phyloP scores from a whole-genome alignment of 23 red algal genomes.

The Cyanidium caldarium region DNA sequence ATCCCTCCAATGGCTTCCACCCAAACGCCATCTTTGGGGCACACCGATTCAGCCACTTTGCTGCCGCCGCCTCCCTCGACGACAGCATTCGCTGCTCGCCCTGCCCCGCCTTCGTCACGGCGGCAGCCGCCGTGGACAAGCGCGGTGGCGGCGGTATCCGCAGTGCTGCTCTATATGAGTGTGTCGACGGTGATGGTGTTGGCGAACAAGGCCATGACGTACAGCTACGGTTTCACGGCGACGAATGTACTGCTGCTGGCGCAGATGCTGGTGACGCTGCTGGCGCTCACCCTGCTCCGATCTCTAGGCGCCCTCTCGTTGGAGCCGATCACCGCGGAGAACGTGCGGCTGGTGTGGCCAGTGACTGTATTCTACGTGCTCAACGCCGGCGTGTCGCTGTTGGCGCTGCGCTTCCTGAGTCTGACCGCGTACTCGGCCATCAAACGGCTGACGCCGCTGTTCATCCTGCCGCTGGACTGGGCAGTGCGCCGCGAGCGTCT shows the following conservation, averaged over 20 bases:
- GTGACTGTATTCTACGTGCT: constrained; percentile 54
- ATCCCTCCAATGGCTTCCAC: too few relatives aligned
- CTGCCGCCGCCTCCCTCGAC: too few relatives aligned
- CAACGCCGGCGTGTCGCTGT: constrained; percentile 59
- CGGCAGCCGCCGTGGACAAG: too few relatives aligned
- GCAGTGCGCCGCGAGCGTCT: constrained; percentile 27
- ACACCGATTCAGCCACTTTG: too few relatives aligned
- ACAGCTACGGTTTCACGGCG: constrained; percentile 35
- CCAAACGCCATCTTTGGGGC: too few relatives aligned
- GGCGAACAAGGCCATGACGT: constrained; percentile 65
- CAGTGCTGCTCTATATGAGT: constrained; percentile 66
- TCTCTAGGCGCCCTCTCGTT: constrained; percentile 11
- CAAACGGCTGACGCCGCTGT: constrained; percentile 70
- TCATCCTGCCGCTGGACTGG: constrained; percentile 42
- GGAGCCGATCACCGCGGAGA: constrained; percentile 29
- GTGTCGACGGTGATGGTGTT: constrained; percentile 74
- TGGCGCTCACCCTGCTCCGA: constrained; percentile 29
- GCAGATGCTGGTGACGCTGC: constrained; percentile 60
- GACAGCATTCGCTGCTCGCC: too few relatives aligned
- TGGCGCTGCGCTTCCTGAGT: constrained; percentile 47
- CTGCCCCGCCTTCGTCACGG: too few relatives aligned
- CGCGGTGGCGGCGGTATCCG: too few relatives aligned
- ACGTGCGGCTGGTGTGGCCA: not conserved
- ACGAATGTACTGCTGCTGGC: constrained; percentile 56
- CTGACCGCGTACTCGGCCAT: constrained; percentile 71